Evolutionary conservation across 2,329 filamentous ascomycete species (phyloP).

Genomic region (Talaromyces albobiverticillius): DNA sequence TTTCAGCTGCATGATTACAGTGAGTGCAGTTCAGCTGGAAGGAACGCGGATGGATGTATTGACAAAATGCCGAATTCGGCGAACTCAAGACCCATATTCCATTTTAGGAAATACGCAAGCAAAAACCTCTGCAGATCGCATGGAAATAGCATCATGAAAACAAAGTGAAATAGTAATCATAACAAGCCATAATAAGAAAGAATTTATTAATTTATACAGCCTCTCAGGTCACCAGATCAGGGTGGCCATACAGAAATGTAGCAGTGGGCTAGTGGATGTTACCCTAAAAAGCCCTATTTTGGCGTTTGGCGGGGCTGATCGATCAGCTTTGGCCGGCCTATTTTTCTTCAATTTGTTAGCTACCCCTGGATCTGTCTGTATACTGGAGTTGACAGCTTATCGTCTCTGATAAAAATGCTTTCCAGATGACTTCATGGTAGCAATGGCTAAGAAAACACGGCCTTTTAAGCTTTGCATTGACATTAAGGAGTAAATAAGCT

Average conservation of each 20-base stretch:
- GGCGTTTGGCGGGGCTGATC: conserved; percentile 1
- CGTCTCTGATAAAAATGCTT: background rate
- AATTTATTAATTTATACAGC: background rate
- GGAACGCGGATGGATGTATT: too few species aligned
- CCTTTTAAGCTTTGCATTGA: background rate
- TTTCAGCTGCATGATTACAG: background rate
- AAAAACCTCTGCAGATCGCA: too few species aligned
- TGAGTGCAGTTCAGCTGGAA: too few species aligned
- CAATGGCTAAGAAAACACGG: background rate
- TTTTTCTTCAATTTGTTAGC: background rate
- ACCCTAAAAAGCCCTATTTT: conserved; percentile 6
- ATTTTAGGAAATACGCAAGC: conserved; percentile 2
- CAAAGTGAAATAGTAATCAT: too few species aligned
- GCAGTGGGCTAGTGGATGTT: background rate
- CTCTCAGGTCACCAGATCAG: background rate
- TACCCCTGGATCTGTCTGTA: background rate
- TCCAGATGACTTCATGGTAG: background rate
- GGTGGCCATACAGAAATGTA: background rate
- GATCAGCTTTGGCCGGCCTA: background rate
- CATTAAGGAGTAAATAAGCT: background rate
- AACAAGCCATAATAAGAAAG: background rate
- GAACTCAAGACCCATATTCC: conserved; percentile 7
- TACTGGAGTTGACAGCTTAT: too few species aligned
- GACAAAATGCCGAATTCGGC: background rate
- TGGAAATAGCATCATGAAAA: background rate